These are phyloP conservation scores for Ganoderma meredithae DNA, from an alignment of 1,284 basidiomycete species.

Conservation along the genomic window DNA sequence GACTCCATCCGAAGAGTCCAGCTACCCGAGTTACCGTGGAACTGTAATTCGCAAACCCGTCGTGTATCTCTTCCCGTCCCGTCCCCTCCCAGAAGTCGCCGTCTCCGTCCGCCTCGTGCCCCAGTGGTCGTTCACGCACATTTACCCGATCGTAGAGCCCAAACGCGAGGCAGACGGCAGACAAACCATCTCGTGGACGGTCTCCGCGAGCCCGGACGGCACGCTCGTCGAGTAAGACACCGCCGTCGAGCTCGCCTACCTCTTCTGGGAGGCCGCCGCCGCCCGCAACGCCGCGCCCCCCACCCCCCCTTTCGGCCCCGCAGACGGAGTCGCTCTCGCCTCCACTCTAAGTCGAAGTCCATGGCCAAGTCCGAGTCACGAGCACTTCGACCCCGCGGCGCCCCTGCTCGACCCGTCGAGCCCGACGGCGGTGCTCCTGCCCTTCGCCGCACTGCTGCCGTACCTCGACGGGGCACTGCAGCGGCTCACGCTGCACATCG, in stretches of 20 bases:
- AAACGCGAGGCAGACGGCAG: background rate
- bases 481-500: slow-evolving; percentile 46
- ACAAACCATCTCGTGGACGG: slow-evolving; percentile 35
- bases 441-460: slow-evolving; percentile 36
- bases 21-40: background rate
- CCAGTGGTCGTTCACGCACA: slow-evolving; percentile 21
- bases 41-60: slow-evolving; percentile 7
- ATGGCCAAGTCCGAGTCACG: background rate
- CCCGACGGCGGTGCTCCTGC: slow-evolving; percentile 38
- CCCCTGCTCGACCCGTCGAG: slow-evolving; percentile 7
- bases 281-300: background rate
- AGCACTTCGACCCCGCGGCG: slow-evolving; percentile 15
- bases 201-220: slow-evolving; percentile 12
- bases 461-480: slow-evolving; percentile 47
- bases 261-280: slow-evolving; percentile 45
- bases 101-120: slow-evolving; percentile 14
- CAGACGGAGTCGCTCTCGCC: background rate
- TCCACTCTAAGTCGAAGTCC: background rate
- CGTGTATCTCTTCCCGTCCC: slow-evolving; percentile 15
- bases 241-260: slow-evolving; percentile 10
- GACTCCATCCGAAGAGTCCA: background rate
- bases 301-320: slow-evolving; percentile 5
- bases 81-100: background rate
- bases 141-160: slow-evolving; percentile 13
- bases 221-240: slow-evolving; percentile 8